Evolutionary conservation across 139 green algal species (phyloP).

Genomic region (Chlamydomonas sp.): DNA sequence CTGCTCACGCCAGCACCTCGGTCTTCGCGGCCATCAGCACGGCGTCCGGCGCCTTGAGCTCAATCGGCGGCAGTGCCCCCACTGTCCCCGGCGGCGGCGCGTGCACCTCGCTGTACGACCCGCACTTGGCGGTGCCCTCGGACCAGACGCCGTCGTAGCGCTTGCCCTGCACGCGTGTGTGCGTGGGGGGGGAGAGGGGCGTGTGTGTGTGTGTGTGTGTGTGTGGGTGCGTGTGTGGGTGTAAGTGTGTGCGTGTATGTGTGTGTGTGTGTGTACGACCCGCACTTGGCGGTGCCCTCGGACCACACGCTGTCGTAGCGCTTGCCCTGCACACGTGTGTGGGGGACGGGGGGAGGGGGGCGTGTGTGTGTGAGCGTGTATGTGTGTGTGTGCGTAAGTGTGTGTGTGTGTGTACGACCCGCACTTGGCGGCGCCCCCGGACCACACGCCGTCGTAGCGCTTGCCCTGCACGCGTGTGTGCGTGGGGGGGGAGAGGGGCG

Average conservation of each 20-base stretch:
- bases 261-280: no score
- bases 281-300: conserved; percentile 32
- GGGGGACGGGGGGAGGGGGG: no score
- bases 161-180: neutral
- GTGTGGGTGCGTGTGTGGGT: no score
- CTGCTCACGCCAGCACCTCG: conserved; percentile 2
- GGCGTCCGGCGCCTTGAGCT: conserved; percentile 29
- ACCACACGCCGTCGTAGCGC: conserved; percentile 20
- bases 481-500: no score
- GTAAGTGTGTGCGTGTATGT: no score
- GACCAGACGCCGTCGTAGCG: conserved; percentile 20
- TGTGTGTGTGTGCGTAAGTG: no score
- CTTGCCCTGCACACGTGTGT: neutral
- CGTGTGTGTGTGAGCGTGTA: no score
- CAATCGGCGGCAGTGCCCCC: conserved; percentile 34
- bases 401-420: conserved; percentile 49
- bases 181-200: no score
- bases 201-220: no score
- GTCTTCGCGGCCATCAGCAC: conserved; percentile 19
- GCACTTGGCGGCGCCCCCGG: conserved; percentile 30
- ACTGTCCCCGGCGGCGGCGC: conserved; percentile 32
- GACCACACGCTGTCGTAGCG: conserved; percentile 19
- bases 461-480: neutral
- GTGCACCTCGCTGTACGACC: conserved; percentile 46
- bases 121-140: conserved; percentile 32